Percentiles rank a stretch among this genome's conserved stretches.
Conservation (phyloP, 2,329 filamentous ascomycete species). For the Fusarium protoensiforme region DNA sequence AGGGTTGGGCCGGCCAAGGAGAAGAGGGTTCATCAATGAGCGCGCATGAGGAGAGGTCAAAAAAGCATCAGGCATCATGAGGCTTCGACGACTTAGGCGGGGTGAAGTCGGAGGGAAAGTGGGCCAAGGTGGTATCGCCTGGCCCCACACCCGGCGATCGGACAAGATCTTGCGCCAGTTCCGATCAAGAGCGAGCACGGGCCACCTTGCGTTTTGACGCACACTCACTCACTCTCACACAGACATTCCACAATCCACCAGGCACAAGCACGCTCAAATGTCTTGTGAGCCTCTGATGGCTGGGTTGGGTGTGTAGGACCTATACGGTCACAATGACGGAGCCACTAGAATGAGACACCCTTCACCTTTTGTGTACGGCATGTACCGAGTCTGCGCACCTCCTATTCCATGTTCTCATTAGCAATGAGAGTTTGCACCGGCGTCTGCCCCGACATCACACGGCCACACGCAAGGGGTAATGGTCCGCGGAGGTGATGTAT, state of each 20-base stretch:
- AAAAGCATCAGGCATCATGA: slow-evolving; percentile 6
- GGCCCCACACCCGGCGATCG: slow-evolving; percentile 31
- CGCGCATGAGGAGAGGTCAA: background rate
- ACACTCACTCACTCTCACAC: background rate
- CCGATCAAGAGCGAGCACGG: slow-evolving; percentile 34
- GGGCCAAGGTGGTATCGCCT: slow-evolving; percentile 6
- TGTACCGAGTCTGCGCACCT: background rate
- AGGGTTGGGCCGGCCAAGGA: background rate
- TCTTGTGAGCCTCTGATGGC: background rate
- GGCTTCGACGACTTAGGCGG: slow-evolving; percentile 14
- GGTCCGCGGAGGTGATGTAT: background rate
- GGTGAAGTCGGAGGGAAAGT: slow-evolving; percentile 9
- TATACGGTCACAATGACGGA: background rate
- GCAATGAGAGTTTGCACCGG: background rate
- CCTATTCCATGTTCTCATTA: background rate
- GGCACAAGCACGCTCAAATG: background rate
- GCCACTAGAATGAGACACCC: background rate
- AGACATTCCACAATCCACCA: background rate
- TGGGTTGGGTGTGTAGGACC: background rate
- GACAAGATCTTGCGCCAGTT: slow-evolving; percentile 35
- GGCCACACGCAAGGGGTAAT: background rate
- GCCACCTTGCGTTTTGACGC: slow-evolving; percentile 19
- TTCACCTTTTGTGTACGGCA: background rate
- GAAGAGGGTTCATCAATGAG: background rate
- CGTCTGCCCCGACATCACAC: background rate